Evolutionary conservation across 441 rosid species (phyloP), one percentile per base, ranked within the genome.

Genomic region (Populus hybrid): DNA sequence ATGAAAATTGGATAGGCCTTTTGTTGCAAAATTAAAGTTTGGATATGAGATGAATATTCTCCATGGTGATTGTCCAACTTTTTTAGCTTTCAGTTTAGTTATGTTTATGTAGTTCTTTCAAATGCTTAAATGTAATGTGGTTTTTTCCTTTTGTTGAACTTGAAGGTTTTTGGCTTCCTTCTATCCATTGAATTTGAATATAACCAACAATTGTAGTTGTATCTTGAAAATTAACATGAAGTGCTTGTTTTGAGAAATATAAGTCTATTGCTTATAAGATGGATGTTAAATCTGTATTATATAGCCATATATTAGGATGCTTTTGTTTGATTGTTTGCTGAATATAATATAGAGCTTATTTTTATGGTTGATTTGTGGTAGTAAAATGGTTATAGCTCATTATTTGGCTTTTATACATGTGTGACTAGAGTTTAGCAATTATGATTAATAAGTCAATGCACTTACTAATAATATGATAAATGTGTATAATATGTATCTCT

Each of bases 1-100:
- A 38, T 38, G 42, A 9, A 38, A 38, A 38, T 38, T 9, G 42
- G 0, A 38, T 10, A 3, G 11, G 8, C 7, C 2, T 38, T 38
- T 38, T 38, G 42, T 38, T 38, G 42, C 42, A 38, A 38, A 38
- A 10, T 38, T 38, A 38, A 38, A 38, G 10, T 12, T 38, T 38
- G 12, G 0, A 38, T 59, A 50, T 74, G 74, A 68, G 78, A 72
- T 81, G 84, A 65, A 59, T 73, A 30, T 65, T 74, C 59, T 70
- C 65, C 59, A 23, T 76, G 73, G 77, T 67, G 54, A 67, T 73
- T 21, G 61, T 76, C 10, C 76, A 67, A 69, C 81, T 64, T 73
- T 30, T 72, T 24, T 40, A 70, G 40, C 23, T 23, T 70, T 40
- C 38, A 38, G 0, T 38, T 38, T 38, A 9, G 42, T 38, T 38